Base-by-base conservation (phyloP, 1,284 basidiomycete genomes). In the Malassezia dermatis region DNA sequence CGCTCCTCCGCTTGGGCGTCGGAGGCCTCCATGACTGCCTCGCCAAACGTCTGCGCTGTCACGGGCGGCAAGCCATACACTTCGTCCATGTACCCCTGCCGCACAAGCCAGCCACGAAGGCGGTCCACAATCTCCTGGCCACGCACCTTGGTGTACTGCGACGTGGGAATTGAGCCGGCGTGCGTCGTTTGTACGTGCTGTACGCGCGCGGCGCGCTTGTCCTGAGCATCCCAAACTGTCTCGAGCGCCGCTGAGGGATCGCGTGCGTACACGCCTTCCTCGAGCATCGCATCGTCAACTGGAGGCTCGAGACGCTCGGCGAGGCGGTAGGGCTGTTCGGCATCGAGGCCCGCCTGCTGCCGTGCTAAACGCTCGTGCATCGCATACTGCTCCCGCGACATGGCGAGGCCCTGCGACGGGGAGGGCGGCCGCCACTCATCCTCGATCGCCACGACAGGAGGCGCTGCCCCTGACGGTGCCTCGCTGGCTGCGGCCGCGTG, bases 11-110 rank as follows among this genome's bases (percentile, higher is more conserved):
- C 28, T 30, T 42, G 13, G 21, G 43, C 44, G 13, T 37, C 43
- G 15, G n/a, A 5, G 5, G 35, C 26, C 8, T 46, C 44, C 45
- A 19, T 21, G 13, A 27, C 35, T 12, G 55, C 55, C 37, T 57
- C 55, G 30, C 55, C 55, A 32, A 57, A 57, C 19, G 43, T 57
- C 21, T 37, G 26, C 11, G 50, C 37, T 8, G 41, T 35, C 15
- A 45, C 3, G 6, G 55, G 55, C 15, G 55, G 55, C 27, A 57
- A 44, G 8, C 55, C 55, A 34, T 57, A 57, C 8, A 57, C 55
- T 5, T 57, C 55, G 4, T 42, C 49, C 13, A 34, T 48, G 32
- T 52, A 57, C 4, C 55, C 55, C 32, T 46, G 44, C 12, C 55
- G 55, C 8, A 57, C 55, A 13, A 52, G 43, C 55, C 55, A 57